A percentile compares a stretch with the other conserved stretches of the same genome.
phyloP scores from a whole-genome alignment of 2,329 filamentous ascomycete species.

The Colletotrichum simmondsii region DNA sequence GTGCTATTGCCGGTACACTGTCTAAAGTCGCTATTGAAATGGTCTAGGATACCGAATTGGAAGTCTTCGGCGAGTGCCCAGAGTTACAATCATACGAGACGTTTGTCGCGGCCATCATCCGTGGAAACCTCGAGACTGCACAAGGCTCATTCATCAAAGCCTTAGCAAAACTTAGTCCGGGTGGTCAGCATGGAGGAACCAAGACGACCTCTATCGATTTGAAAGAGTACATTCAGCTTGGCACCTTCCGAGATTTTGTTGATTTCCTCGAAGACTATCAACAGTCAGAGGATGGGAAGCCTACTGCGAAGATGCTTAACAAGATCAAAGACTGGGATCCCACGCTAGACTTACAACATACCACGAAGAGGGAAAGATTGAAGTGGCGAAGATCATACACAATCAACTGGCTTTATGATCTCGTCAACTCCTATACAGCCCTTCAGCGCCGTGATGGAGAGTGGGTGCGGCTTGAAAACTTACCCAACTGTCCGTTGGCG shows the following conservation, averaged over 20 bases:
- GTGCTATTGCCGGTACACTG: slow-evolving; percentile 54
- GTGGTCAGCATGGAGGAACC: slow-evolving; percentile 21
- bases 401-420: slow-evolving; percentile 63
- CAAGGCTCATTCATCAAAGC: slow-evolving; percentile 39
- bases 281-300: slow-evolving; percentile 55
- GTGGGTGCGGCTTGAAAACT: slow-evolving; percentile 35
- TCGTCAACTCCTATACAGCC: slow-evolving; percentile 57
- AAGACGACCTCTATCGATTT: slow-evolving; percentile 45
- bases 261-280: slow-evolving; percentile 59
- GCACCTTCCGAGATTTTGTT: slow-evolving; percentile 54
- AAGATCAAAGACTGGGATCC: slow-evolving; percentile 55
- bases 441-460: slow-evolving; percentile 46
- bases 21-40: slow-evolving; percentile 54
- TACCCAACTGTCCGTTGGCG: slow-evolving; percentile 3
- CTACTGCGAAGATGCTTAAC: slow-evolving; percentile 54
- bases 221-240: slow-evolving; percentile 54
- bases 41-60: slow-evolving; percentile 48
- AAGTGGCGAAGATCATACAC: slow-evolving; percentile 60
- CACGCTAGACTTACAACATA: slow-evolving; percentile 47
- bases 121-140: slow-evolving; percentile 46
- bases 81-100: slow-evolving; percentile 55
- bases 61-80: slow-evolving; percentile 58
- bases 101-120: slow-evolving; percentile 52
- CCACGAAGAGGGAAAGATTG: slow-evolving; percentile 50
- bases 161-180: slow-evolving; percentile 2